A percentile compares a stretch with the other conserved stretches of the same genome.
Evolutionary conservation across 108 stramenopile genomes (phyloP).

Genomic region (Fistulifera pelliculosa): DNA sequence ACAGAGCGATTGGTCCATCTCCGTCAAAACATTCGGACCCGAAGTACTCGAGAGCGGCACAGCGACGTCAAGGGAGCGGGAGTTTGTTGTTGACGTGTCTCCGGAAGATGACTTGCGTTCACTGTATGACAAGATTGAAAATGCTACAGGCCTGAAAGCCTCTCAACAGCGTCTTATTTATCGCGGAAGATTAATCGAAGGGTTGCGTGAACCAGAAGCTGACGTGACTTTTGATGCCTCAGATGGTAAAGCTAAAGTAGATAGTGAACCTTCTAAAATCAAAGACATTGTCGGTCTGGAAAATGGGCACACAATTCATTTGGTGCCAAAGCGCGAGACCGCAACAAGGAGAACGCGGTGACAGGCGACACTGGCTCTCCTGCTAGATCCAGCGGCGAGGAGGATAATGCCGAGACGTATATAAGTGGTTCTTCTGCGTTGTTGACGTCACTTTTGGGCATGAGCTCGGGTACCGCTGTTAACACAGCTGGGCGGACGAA

Average conservation of each 20-base stretch:
- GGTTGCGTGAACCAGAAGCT: not conserved
- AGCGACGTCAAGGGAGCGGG: slow-evolving; percentile 5
- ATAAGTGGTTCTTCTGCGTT: not conserved
- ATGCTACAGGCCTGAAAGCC: slow-evolving; percentile 57
- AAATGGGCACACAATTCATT: slow-evolving; percentile 83
- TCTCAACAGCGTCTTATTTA: slow-evolving; percentile 76
- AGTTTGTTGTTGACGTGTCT: slow-evolving; percentile 45
- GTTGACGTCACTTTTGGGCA: too few relatives aligned
- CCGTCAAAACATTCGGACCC: slow-evolving; percentile 48
- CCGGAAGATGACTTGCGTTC: slow-evolving; percentile 52
- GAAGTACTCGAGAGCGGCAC: slow-evolving; percentile 1
- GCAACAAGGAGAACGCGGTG: not conserved
- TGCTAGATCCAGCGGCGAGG: not conserved
- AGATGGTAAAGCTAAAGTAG: not conserved
- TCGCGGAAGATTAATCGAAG: slow-evolving; percentile 59
- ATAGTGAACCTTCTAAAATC: slow-evolving; percentile 18
- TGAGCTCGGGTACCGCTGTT: not conserved
- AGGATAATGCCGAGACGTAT: not conserved
- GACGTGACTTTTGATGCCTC: not conserved
- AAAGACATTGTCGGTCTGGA: slow-evolving; percentile 65
- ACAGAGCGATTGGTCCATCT: slow-evolving; percentile 26
- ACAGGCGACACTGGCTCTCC: not conserved
- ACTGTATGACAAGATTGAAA: slow-evolving; percentile 44
- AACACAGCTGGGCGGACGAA: not conserved
- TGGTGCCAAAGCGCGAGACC: slow-evolving; percentile 46